Conservation (phyloP, 805 yeast species). For the Ogataea minuta region DNA sequence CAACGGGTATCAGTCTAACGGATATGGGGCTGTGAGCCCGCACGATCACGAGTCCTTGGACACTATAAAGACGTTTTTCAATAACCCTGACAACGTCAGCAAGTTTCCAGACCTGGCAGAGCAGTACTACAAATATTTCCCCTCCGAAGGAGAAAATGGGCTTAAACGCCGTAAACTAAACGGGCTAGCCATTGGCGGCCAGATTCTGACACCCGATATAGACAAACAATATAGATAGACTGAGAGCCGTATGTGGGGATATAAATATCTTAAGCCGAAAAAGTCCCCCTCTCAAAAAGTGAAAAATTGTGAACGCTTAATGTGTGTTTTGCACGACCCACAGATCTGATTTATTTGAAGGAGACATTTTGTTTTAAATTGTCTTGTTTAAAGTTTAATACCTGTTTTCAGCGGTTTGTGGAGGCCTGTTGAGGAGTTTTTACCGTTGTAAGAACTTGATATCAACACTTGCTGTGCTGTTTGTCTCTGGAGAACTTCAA, state of each 20-base stretch:
- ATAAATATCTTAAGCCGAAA: no score
- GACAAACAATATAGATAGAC: constrained; percentile 1
- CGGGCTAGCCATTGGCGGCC: constrained; percentile 3
- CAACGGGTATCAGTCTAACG: neutral
- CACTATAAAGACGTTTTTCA: constrained; percentile 14
- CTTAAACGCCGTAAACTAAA: constrained; percentile 8
- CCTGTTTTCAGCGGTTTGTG: constrained; percentile 5
- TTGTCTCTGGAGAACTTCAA: neutral
- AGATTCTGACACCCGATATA: neutral
- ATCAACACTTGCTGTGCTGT: neutral
- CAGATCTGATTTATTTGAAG: neutral
- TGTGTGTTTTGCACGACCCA: neutral
- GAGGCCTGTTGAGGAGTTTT: constrained; percentile 3
- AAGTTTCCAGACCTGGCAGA: constrained; percentile 21
- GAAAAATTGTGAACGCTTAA: no score
- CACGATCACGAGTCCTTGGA: constrained; percentile 15
- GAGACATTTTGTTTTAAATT: constrained; percentile 6
- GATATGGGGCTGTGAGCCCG: constrained; percentile 8
- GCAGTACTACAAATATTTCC: constrained; percentile 16
- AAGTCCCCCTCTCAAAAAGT: no score
- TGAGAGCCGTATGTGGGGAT: neutral
- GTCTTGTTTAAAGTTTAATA: constrained; percentile 6
- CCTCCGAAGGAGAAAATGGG: constrained; percentile 8
- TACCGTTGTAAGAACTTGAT: neutral
- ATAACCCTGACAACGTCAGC: constrained; percentile 16